Base-by-base conservation (phyloP, 116 monocot genomes). In the Zostera marina region DNA sequence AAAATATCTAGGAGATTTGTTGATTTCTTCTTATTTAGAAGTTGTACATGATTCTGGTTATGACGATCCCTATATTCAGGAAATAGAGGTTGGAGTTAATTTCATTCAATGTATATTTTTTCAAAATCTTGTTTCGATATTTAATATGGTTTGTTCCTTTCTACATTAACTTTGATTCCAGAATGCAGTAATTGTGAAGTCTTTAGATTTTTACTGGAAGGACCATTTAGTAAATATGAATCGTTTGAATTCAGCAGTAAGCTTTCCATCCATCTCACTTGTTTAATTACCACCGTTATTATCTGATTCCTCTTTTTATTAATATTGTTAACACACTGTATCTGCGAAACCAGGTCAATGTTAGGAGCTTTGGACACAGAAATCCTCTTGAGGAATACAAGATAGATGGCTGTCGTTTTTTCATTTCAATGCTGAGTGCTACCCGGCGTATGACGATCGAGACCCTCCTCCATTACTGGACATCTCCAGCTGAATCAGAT, bases 1-100 rank as follows among this genome's bases (percentile, higher is more conserved):
- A 45, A 98, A 90, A 72, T 98, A 98, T 67, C 80, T 98, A 61
- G 90, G 91, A 21, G 98, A 98, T 65, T 79, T 79, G 68, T 54
- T 98, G 60, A 81, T 98, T 71, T 71, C 91, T 68, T 83, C 86
- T 16, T 98, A 98, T 69, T 63, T 87, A 49, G 66, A 86, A 49
- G 54, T 78, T 58, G 74, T 79, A 26, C 62, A 90, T 49, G 83
- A 98, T 41, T 90, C 80, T 45, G 79, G 91, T 67, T 90, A 80
- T 78, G 98, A 90, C 64, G 74, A 71, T 68, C 52, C 78, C 32
- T 83, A 98, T 14, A 67, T 98, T 64, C 73, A 74, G 56, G 91
- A 90, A 74, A 81, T 98, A 63, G 98, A 98, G 98, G 98, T 90
- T 65, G 71, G 16, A 22, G 17, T 32, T 59, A 68, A 38, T 41